Base-by-base conservation (phyloP, 257 asterid species). In the Nicotiana attenuata region DNA sequence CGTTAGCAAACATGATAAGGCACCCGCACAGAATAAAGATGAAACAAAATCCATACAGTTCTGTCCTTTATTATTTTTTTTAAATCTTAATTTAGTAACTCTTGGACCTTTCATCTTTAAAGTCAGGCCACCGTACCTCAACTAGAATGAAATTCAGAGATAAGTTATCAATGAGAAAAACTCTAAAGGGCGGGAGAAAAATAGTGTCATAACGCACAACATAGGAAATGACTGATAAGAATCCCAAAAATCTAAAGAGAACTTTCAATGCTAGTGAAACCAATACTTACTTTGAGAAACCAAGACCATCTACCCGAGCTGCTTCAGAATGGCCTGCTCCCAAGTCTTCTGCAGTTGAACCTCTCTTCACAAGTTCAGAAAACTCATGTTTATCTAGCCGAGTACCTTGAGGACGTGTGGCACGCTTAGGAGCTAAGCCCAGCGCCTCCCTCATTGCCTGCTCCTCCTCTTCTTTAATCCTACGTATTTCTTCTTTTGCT, bases 301-400 rank as follows among this genome's bases (percentile, higher is more conserved):
- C 99, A 84, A 96, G 93, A 83, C 98, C 99, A 77, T 92, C 91
- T 88, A 96, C 98, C 84, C 90, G 93, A 65, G 98, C 97, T 14
- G 99, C 98, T 85, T 96, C 99, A 41, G 97, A 97, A 83, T 96
- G 99, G 75, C 99, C 99, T 60, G 95, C 99, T 87, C 97, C 99
- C 91, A 96, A 81, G 88, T 96, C 99, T 88, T 96, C 98, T 24
- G 98, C 99, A 28, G 99, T 96, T 65, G 99, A 94, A 84, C 97
- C 93, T 77, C 98, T 89, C 88, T 94, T 93, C 77, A 91, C 92
- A 71, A 96, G 98, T 84, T 94, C 98, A 83, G 95, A 93, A 75
- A 87, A 87, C 88, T 96, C 99, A 85, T 96, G 99, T 81, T 96
- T 96, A 87, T 96, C 99, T 19, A 96, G 85, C 66, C 93, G 91